Evolutionary conservation across 1,139 yeast species (phyloP), one percentile per base, ranked within the genome.

Genomic region (Nakaseomyces sp.): DNA sequence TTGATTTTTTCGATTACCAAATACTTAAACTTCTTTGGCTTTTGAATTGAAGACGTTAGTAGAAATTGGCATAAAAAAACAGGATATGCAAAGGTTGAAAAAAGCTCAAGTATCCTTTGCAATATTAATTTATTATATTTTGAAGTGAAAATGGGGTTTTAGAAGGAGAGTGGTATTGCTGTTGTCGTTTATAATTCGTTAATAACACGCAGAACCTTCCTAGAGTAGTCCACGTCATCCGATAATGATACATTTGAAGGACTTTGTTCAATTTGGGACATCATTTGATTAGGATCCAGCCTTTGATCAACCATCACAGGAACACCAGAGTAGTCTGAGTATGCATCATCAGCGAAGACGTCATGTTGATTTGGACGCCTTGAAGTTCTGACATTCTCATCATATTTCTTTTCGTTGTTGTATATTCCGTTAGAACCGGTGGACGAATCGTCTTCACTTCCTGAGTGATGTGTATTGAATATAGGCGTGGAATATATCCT

Each of bases 161-260:
- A n/a, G n/a, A n/a, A n/a, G n/a, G n/a, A n/a, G n/a, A n/a, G n/a
- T n/a, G n/a, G n/a, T n/a, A 26, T 26, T 18, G 6, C 4, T 18
- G 12, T 19, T 32, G 9, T 19, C 7, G 36, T 35, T 22, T 35
- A 35, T 20, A 35, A 12, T 22, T 51, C 63, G 63, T 84, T 84
- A n/a, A 82, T 74, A 28, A 84, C 80, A 45, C 81, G 72, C 46
- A 85, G 67, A 12, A 79, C 81, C 50, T 79, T 73, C 47, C 94
- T 69, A 6, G 86, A 77, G 61, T 84, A 84, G 60, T 84, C 93
- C 47, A 72, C 68, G 50, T 83, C 82, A 60, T 85, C 94, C 32
- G 79, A 82, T 45, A 85, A 65, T n/a, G 85, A 75, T 50, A 76
- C 70, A 45, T 73, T 68, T 17, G 87, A 78, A 46, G 72, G 74